Evolutionary conservation across 208 protist species (phyloP).

Genomic region (Acanthamoeba triangularis): DNA sequence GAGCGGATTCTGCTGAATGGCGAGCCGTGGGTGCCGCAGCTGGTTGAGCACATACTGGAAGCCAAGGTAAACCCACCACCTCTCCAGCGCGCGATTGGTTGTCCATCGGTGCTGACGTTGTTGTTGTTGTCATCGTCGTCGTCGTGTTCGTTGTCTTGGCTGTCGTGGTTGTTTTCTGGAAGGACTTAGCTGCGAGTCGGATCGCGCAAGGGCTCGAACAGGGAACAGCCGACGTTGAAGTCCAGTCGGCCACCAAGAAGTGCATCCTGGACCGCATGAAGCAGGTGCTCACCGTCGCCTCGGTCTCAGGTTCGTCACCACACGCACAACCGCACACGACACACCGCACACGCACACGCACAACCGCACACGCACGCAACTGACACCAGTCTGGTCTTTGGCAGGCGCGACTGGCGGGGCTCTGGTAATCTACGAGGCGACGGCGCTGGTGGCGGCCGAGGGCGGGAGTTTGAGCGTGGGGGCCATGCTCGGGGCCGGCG

Average conservation of each 20-base stretch:
- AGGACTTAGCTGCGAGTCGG: slow-evolving; percentile 38
- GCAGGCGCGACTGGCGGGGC: slow-evolving; percentile 54
- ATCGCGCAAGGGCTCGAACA: slow-evolving; percentile 11
- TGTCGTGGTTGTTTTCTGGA: not conserved
- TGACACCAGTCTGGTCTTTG: not conserved
- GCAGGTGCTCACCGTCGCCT: slow-evolving; percentile 47
- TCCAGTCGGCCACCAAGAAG: slow-evolving; percentile 28
- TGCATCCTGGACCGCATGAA: slow-evolving; percentile 12
- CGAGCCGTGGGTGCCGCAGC: slow-evolving; percentile 51
- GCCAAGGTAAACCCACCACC: slow-evolving; percentile 1
- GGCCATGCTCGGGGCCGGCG: slow-evolving; percentile 13
- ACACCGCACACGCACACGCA: not conserved
- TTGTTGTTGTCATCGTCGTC: not conserved
- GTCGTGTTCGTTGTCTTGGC: not conserved
- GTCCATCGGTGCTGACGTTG: not conserved
- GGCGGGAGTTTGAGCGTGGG: slow-evolving; percentile 10
- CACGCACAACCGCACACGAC: not conserved
- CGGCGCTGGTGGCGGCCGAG: slow-evolving; percentile 54
- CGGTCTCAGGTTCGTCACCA: slow-evolving; percentile 5
- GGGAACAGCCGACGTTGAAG: slow-evolving; percentile 25
- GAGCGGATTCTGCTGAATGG: slow-evolving; percentile 64
- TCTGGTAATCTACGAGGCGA: slow-evolving; percentile 44
- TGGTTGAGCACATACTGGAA: slow-evolving; percentile 71
- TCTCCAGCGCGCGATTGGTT: not conserved
- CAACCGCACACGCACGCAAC: not conserved